Percentiles rank a stretch among this genome's conserved stretches.
Conservation (phyloP, 2,329 filamentous ascomycete genomes). For the Zopfia rhizophila region DNA sequence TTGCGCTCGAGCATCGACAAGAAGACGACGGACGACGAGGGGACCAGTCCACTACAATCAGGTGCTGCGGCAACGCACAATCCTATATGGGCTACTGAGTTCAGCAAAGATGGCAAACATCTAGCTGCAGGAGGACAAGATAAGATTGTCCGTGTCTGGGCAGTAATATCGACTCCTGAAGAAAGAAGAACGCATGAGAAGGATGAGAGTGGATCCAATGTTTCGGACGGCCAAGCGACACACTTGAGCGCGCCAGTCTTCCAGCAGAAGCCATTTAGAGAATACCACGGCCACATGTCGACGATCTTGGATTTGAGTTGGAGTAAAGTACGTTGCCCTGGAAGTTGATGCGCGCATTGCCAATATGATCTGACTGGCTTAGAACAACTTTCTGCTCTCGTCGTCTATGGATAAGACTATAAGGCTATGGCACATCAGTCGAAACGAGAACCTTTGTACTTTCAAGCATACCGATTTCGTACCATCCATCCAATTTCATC, state of each 20-base stretch:
- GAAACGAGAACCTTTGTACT: slow-evolving; percentile 86
- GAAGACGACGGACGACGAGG: slow-evolving; percentile 35
- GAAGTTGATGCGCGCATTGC: neutral
- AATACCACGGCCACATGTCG: slow-evolving; percentile 84
- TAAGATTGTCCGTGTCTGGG: slow-evolving; percentile 85
- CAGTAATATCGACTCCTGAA: slow-evolving; percentile 83
- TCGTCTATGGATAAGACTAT: slow-evolving; percentile 99
- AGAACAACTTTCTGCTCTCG: slow-evolving; percentile 94
- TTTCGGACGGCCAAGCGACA: slow-evolving; percentile 62
- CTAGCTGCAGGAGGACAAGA: slow-evolving; percentile 94
- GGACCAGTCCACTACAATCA: slow-evolving; percentile 43
- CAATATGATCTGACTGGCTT: slow-evolving; percentile 7
- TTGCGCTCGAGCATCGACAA: slow-evolving; percentile 67
- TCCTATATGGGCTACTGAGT: slow-evolving; percentile 92
- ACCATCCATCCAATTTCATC: slow-evolving; percentile 93
- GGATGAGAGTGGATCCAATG: slow-evolving; percentile 67
- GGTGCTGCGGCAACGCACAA: slow-evolving; percentile 57
- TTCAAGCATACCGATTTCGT: slow-evolving; percentile 97
- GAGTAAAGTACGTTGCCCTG: slow-evolving; percentile 75
- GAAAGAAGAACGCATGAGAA: slow-evolving; percentile 79
- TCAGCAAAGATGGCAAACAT: slow-evolving; percentile 91
- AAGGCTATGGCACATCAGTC: slow-evolving; percentile 88
- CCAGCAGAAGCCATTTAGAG: slow-evolving; percentile 76
- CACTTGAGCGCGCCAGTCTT: slow-evolving; percentile 92
- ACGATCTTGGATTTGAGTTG: slow-evolving; percentile 93